Conservation (phyloP, 768 basidiomycete species). For the Antrodiella citrinella region DNA sequence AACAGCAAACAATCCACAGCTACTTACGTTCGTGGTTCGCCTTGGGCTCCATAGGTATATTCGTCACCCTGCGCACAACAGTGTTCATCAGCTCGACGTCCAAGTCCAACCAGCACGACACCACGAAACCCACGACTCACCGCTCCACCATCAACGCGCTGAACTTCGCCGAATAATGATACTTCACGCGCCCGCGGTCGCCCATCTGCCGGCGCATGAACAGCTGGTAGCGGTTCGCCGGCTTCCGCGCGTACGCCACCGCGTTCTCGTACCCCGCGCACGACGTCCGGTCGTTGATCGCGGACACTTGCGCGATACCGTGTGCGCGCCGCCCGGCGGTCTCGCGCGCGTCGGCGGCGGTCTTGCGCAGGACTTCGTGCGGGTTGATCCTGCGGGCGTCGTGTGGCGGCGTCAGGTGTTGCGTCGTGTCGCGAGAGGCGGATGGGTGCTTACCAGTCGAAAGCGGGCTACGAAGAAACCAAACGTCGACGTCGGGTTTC, state of each 20-base stretch:
- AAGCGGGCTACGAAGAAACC: conserved; percentile 49
- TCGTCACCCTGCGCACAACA: conserved; percentile 50
- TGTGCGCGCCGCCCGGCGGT: conserved; percentile 25
- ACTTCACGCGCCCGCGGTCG: conserved; percentile 29
- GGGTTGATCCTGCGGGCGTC: conserved; percentile 68
- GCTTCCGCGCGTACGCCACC: conserved; percentile 32
- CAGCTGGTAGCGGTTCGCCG: conserved; percentile 36
- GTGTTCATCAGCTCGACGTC: too few species aligned
- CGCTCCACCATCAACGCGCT: conserved; percentile 39
- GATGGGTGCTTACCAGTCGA: conserved; percentile 80
- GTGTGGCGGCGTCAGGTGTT: too few species aligned
- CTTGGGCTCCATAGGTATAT: conserved; percentile 42
- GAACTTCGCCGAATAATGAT: conserved; percentile 51
- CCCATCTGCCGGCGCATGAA: conserved; percentile 25
- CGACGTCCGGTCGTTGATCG: conserved; percentile 19
- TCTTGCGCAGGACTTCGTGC: conserved; percentile 30
- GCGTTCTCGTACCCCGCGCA: conserved; percentile 43
- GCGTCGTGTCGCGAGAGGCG: too few species aligned
- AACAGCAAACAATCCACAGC: too few species aligned
- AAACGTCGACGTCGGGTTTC: too few species aligned
- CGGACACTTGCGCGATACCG: conserved; percentile 40
- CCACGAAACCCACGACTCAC: too few species aligned
- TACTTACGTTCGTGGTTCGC: conserved; percentile 45
- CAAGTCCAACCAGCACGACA: too few species aligned
- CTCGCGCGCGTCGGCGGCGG: conserved; percentile 26